These are phyloP conservation scores for Monosporascus sp. DNA, from an alignment of 2,329 filamentous ascomycete species.

Conservation along the genomic window DNA sequence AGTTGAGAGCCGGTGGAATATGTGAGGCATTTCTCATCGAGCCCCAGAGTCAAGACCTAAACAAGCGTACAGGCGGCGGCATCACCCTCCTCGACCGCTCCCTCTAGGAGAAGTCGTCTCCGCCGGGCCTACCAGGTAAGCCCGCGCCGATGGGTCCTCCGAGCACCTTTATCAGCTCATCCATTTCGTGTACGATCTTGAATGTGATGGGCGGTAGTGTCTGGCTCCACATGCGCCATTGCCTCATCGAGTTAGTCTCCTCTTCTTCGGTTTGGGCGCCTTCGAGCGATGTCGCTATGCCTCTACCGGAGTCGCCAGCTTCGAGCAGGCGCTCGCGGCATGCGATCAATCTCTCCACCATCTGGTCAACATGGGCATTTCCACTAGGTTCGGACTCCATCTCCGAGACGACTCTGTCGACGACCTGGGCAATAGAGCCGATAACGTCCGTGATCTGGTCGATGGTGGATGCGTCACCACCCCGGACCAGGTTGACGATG, in stretches of 20 bases:
- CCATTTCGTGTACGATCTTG: conserved; percentile 75
- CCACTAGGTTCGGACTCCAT: conserved; percentile 58
- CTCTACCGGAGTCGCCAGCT: conserved; percentile 55
- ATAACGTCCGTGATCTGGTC: conserved; percentile 65
- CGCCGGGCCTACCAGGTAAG: not conserved
- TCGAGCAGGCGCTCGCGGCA: conserved; percentile 62
- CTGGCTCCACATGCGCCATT: conserved; percentile 59
- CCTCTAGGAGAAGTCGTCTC: conserved; percentile 5
- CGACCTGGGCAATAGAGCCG: conserved; percentile 62
- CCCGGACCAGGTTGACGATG: conserved; percentile 67
- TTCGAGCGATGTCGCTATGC: conserved; percentile 45
- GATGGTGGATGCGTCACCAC: conserved; percentile 50
- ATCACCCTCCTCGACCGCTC: not conserved
- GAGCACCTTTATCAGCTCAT: conserved; percentile 53
- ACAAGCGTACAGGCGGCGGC: not conserved
- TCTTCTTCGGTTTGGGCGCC: conserved; percentile 46
- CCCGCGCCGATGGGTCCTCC: conserved; percentile 4
- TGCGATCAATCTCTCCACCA: conserved; percentile 51
- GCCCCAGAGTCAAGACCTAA: too few relatives aligned
- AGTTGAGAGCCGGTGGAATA: too few relatives aligned
- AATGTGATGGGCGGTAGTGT: conserved; percentile 80
- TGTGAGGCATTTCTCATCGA: too few relatives aligned
- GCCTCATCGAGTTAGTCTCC: not conserved
- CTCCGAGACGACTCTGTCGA: conserved; percentile 63
- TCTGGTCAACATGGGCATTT: conserved; percentile 37